Base-by-base conservation (phyloP, 345 rosid genomes). In the Bruguiera parviflora region DNA sequence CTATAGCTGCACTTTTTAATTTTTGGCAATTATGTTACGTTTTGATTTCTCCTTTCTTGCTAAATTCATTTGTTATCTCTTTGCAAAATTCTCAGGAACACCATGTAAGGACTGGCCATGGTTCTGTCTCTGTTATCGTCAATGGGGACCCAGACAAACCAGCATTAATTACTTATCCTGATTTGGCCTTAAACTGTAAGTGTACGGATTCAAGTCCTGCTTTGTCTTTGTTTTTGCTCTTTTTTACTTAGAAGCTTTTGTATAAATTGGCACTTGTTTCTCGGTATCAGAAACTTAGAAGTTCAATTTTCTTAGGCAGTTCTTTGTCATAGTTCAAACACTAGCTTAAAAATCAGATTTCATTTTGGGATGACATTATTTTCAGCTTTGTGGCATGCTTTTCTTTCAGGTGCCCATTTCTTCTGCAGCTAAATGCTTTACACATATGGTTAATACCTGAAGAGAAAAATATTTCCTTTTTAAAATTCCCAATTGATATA, bases 141-240 rank as follows among this genome's bases (percentile, higher is more conserved):
- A 85, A 81, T 70, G 97, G 96, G 66, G 92, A 92, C 66, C 87
- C 75, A 78, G 90, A 88, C 70, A 92, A 89, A 81, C 96, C 97
- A 18, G 93, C 96, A 33, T 66, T 92, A 70, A 83, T 92, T 57
- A 92, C 97, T 63, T 92, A 92, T 84, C 96, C 97, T 22, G 97
- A 92, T 85, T 73, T 88, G 77, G 97, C 90, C 53, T 81, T 92
- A 67, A 86, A 92, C 73, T 84, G 93, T 92, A 82, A 85, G 94
- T 79, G 47, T 53, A 62, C 58, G 57, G 67, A 52, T 37, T 71
- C 13, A 13, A 53, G 63, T 81, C 6, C 64, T 24, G 6, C 5
- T 16, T 55, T 3, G 10, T 22, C 58, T 55, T 15, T n/a, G 15
- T 25, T 8, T 55, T 62, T 11, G 39, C 53, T 21, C 20, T 52